Evolutionary conservation across 2,329 filamentous ascomycete genomes (phyloP).

Genomic region (Gaeumannomyces sp.): DNA sequence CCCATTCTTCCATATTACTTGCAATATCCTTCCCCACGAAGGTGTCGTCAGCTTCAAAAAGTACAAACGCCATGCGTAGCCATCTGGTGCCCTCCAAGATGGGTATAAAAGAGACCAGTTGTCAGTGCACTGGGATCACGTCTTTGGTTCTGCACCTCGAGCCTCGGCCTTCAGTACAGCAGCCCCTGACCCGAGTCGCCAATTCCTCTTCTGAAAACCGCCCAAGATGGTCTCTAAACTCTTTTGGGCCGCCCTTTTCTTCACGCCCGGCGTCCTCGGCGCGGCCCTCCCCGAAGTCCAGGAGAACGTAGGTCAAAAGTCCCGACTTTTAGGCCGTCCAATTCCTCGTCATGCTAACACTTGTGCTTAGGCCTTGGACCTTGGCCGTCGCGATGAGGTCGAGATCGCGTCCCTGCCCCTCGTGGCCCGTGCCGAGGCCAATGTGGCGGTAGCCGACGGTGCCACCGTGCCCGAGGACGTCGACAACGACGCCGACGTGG

Average conservation of each 20-base stretch:
- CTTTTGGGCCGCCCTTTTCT: slow-evolving; percentile 6
- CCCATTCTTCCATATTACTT: slow-evolving; percentile 1
- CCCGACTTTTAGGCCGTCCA: neutral
- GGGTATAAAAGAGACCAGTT: neutral
- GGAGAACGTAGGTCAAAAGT: slow-evolving; percentile 3
- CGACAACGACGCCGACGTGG: neutral
- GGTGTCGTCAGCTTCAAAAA: neutral
- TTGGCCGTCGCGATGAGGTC: slow-evolving; percentile 1
- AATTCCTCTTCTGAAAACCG: neutral
- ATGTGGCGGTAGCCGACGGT: neutral
- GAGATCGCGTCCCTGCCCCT: slow-evolving; percentile 2
- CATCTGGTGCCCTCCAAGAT: neutral
- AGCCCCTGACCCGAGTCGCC: neutral
- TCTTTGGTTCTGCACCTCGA: neutral
- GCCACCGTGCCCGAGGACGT: neutral
- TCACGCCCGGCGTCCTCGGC: slow-evolving; percentile 4
- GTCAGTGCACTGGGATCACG: neutral
- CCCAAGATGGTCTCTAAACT: slow-evolving; percentile 6
- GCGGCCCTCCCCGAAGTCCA: slow-evolving; percentile 3
- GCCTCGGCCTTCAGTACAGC: neutral
- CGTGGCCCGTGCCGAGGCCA: slow-evolving; percentile 2
- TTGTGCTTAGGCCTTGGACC: neutral
- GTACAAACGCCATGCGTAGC: neutral
- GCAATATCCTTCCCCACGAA: neutral
- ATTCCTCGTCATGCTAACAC: neutral